These are phyloP conservation scores for Talaromyces rugulosus DNA, from an alignment of 2,329 filamentous ascomycete genomes.

Conservation along the genomic window DNA sequence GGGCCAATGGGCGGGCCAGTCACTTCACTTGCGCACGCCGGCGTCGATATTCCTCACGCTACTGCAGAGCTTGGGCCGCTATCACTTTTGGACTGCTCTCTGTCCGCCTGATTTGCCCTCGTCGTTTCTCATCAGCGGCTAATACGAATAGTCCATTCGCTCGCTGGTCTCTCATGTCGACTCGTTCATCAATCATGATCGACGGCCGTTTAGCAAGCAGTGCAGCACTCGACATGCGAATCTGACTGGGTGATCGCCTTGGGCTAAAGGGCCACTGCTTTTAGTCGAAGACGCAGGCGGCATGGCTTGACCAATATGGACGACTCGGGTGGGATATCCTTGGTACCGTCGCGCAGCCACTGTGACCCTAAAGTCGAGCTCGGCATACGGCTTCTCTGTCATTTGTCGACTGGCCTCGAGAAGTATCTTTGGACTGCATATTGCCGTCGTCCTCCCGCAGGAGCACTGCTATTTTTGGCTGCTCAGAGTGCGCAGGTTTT, in stretches of 20 bases:
- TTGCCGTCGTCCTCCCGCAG: neutral
- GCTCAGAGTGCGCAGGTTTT: neutral
- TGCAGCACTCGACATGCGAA: neutral
- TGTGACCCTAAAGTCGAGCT: conserved; percentile 8
- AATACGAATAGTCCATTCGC: conserved; percentile 8
- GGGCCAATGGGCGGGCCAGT: neutral
- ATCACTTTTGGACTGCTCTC: conserved; percentile 9
- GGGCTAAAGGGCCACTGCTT: neutral
- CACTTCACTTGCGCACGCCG: conserved; percentile 2
- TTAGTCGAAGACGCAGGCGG: neutral
- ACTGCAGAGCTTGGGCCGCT: conserved; percentile 13
- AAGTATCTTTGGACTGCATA: neutral
- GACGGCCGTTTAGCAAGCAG: neutral
- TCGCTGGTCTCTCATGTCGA: neutral
- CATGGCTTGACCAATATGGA: conserved; percentile 8
- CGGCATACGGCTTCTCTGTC: conserved; percentile 4
- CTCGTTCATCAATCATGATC: conserved; percentile 7
- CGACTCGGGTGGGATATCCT: neutral
- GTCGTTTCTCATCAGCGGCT: conserved; percentile 1
- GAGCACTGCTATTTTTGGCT: neutral
- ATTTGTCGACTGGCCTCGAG: conserved; percentile 1
- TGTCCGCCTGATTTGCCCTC: conserved; percentile 10
- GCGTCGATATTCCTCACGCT: conserved; percentile 11
- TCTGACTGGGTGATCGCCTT: conserved; percentile 4
- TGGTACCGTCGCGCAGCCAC: conserved; percentile 4